Evolutionary conservation across 202 grass and related monocot genomes (phyloP).

Genomic region (Schoenoplectus tabernaemontani): DNA sequence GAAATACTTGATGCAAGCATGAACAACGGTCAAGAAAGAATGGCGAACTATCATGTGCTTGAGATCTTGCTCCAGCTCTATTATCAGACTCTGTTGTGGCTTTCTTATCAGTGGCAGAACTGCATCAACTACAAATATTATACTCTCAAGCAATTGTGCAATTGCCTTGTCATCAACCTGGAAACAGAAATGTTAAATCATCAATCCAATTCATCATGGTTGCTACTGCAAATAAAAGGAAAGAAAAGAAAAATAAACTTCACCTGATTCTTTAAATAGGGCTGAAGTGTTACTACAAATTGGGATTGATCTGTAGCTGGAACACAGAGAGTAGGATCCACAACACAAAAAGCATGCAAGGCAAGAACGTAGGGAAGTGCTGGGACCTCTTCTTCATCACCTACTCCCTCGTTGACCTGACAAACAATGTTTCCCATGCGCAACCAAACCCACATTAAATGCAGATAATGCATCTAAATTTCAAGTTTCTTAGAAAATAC

Average conservation of each 20-base stretch:
- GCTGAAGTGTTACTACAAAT: slow-evolving; percentile 97
- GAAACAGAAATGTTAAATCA: slow-evolving; percentile 23
- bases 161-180: slow-evolving; percentile 84
- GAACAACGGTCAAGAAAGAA: slow-evolving; percentile 92
- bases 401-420: slow-evolving; percentile 79
- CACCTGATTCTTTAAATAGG: slow-evolving; percentile 97
- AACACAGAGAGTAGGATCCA: slow-evolving; percentile 83
- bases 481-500: too few species aligned
- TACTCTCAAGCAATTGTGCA: slow-evolving; percentile 89
- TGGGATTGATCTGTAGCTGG: slow-evolving; percentile 90
- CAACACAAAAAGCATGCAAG: slow-evolving; percentile 93
- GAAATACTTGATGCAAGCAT: slow-evolving; percentile 96
- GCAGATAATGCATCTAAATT: too few species aligned
- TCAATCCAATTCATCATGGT: slow-evolving; percentile 4
- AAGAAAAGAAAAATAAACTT: slow-evolving; percentile 4
- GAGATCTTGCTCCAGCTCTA: slow-evolving; percentile 95
- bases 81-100: slow-evolving; percentile 75
- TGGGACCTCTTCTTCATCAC: slow-evolving; percentile 62
- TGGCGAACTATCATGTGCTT: slow-evolving; percentile 98
- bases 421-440: not conserved
- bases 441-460: too few species aligned
- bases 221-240: not conserved
- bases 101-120: slow-evolving; percentile 86
- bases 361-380: slow-evolving; percentile 89
- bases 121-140: slow-evolving; percentile 95